Evolutionary conservation across 1,284 basidiomycete genomes (phyloP).

Genomic region (Marasmius fiardii): DNA sequence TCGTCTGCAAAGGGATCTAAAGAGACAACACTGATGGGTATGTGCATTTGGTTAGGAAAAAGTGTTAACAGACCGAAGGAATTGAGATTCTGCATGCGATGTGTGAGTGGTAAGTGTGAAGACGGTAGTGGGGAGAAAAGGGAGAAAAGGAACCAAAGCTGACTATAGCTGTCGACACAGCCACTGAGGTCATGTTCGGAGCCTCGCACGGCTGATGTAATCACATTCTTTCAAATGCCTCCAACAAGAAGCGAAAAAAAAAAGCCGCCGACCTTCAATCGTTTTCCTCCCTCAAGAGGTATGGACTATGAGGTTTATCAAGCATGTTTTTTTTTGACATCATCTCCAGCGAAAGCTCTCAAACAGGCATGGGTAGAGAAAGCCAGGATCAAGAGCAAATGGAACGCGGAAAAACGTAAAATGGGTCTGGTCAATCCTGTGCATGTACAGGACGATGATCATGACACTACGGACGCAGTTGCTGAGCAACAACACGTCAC

Average conservation of each 20-base stretch:
- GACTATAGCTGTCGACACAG: constrained; percentile 4
- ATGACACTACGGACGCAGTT: constrained; percentile 17
- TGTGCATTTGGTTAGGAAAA: constrained; percentile 12
- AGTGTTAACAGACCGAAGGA: constrained; percentile 65
- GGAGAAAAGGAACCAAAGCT: constrained; percentile 26
- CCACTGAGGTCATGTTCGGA: neutral
- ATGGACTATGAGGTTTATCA: constrained; percentile 6
- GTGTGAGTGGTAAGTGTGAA: constrained; percentile 45
- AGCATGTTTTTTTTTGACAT: constrained; percentile 1
- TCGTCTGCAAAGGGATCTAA: constrained; percentile 94
- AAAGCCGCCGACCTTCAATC: constrained; percentile 67
- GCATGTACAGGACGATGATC: constrained; percentile 20
- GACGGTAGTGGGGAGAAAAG: constrained; percentile 18
- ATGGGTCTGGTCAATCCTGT: constrained; percentile 34
- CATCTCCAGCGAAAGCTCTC: constrained; percentile 57
- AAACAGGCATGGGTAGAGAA: constrained; percentile 73
- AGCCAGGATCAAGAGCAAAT: constrained; percentile 72
- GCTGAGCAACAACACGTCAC: neutral
- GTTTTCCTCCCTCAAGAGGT: constrained; percentile 65
- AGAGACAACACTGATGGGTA: constrained; percentile 14
- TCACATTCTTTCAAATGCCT: constrained; percentile 6
- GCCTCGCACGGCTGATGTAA: neutral
- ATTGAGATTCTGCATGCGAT: constrained; percentile 88
- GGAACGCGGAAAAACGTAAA: constrained; percentile 72
- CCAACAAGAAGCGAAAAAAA: constrained; percentile 39